These are phyloP conservation scores for Neurospora tetraspora DNA, from an alignment of 495 filamentous ascomycete species.

Conservation along the genomic window DNA sequence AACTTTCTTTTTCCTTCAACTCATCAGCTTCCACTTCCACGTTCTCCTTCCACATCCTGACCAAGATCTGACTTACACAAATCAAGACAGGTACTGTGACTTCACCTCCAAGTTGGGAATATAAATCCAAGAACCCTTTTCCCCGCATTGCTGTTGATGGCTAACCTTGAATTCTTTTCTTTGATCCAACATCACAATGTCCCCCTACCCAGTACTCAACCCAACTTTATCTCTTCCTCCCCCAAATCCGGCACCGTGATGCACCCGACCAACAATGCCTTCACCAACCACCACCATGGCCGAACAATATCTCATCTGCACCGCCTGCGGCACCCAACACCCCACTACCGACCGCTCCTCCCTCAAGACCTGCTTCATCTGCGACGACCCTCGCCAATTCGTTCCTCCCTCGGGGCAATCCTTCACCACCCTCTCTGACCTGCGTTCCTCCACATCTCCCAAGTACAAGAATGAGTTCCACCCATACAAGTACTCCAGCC, in stretches of 20 bases:
- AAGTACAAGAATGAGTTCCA: conserved; percentile 34
- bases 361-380: conserved; percentile 56
- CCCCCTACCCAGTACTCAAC: neutral
- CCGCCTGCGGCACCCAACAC: conserved; percentile 63
- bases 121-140: neutral
- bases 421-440: conserved; percentile 45
- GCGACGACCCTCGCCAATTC: conserved; percentile 68
- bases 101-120: neutral
- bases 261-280: neutral
- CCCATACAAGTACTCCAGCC: conserved; percentile 13
- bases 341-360: conserved; percentile 32
- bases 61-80: neutral
- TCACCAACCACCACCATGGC: neutral
- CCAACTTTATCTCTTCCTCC: neutral
- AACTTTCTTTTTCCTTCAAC: no score
- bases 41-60: neutral
- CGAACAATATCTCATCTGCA: conserved; percentile 37
- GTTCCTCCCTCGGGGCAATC: conserved; percentile 48
- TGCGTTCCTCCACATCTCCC: conserved; percentile 12
- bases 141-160: neutral
- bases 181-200: neutral
- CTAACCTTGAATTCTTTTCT: neutral
- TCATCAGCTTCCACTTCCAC: neutral
- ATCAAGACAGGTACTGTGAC: neutral
- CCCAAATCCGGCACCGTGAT: neutral